Conservation (phyloP, 495 filamentous ascomycete species). For the Neurospora sp. region DNA sequence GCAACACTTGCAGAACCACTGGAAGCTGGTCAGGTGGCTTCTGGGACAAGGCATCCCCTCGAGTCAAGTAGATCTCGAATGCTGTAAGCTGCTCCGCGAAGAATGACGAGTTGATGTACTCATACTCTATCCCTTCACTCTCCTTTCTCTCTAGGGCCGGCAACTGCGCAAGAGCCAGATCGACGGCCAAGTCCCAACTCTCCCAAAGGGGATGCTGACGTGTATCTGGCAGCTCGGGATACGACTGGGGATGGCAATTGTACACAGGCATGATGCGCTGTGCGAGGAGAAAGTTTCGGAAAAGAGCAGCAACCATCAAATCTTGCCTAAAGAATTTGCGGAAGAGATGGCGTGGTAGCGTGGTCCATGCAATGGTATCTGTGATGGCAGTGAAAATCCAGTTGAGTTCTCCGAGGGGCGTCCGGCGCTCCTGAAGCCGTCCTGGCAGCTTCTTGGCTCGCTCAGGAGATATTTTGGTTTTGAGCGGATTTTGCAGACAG, state of each 20-base stretch:
- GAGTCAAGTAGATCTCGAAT: slow-evolving; percentile 91
- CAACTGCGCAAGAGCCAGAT: slow-evolving; percentile 89
- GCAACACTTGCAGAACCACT: slow-evolving; percentile 88
- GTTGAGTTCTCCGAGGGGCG: slow-evolving; percentile 90
- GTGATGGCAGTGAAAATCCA: slow-evolving; percentile 99
- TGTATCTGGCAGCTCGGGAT: slow-evolving; percentile 79
- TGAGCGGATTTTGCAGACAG: slow-evolving; percentile 81
- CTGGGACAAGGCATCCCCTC: slow-evolving; percentile 69
- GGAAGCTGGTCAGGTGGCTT: slow-evolving; percentile 89
- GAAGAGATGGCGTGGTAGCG: slow-evolving; percentile 76
- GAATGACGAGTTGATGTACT: slow-evolving; percentile 90
- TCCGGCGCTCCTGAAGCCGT: slow-evolving; percentile 81
- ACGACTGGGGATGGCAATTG: slow-evolving; percentile 86
- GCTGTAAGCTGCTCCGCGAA: slow-evolving; percentile 96
- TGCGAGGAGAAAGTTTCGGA: slow-evolving; percentile 88
- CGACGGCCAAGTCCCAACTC: slow-evolving; percentile 94
- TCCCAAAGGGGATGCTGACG: slow-evolving; percentile 92
- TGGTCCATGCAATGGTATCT: slow-evolving; percentile 98
- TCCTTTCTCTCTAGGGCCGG: slow-evolving; percentile 67
- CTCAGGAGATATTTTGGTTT: slow-evolving; percentile 62
- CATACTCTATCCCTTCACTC: slow-evolving; percentile 65
- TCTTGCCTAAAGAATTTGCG: slow-evolving; percentile 96
- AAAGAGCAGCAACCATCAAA: slow-evolving; percentile 94
- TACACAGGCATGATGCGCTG: slow-evolving; percentile 94
- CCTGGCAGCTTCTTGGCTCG: slow-evolving; percentile 76